Evolutionary conservation across 2,329 filamentous ascomycete genomes (phyloP).

Genomic region (Aureobasidium sp.): DNA sequence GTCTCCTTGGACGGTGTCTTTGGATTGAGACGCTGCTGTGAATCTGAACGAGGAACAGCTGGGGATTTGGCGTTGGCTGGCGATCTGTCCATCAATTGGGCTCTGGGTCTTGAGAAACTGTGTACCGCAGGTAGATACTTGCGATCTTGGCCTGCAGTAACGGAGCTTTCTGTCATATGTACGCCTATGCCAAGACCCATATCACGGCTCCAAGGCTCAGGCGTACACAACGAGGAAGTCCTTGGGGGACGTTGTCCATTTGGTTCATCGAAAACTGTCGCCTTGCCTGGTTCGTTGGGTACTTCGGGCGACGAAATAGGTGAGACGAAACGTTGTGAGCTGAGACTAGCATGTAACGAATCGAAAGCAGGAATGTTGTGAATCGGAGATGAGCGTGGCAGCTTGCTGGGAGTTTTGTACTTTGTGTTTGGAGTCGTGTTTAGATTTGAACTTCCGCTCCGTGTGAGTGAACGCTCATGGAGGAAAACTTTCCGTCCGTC

Average conservation of each 20-base stretch:
- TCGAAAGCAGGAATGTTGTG: neutral
- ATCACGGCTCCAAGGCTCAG: neutral
- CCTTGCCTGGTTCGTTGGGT: neutral
- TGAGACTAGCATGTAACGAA: neutral
- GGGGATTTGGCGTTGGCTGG: neutral
- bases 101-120: conserved; percentile 22
- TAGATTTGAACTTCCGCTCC: neutral
- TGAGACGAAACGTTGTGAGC: neutral
- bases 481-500: conserved; percentile 25
- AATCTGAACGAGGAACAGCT: neutral
- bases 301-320: neutral
- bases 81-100: neutral
- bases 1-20: conserved; percentile 17
- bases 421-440: neutral
- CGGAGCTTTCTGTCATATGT: neutral
- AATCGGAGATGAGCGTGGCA: neutral
- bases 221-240: neutral
- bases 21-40: neutral
- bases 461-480: conserved; percentile 19
- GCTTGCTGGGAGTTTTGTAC: neutral
- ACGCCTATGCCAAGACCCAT: conserved; percentile 1
- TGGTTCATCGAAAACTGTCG: neutral
- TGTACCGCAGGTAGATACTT: neutral
- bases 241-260: neutral
- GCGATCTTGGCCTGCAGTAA: neutral